Percentiles rank a stretch among this genome's conserved stretches.
Evolutionary conservation across 208 protist species (phyloP).

Genomic region (Wallacemonas collosoma): DNA sequence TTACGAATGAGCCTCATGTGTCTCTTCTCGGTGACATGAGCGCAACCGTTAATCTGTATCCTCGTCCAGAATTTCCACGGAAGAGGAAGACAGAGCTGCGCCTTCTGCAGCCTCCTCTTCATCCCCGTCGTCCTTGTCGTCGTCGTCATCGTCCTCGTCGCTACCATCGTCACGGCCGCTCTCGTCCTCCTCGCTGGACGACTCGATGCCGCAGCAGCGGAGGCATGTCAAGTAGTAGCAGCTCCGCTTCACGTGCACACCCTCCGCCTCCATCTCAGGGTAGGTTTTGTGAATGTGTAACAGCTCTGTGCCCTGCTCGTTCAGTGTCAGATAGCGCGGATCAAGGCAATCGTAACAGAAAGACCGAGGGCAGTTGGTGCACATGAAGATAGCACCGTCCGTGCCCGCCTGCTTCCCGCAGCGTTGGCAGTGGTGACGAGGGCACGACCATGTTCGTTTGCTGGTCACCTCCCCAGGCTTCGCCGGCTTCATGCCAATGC

Average conservation of each 20-base stretch:
- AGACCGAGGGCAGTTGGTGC: slow-evolving; percentile 64
- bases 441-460: slow-evolving; percentile 70
- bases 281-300: slow-evolving; percentile 71
- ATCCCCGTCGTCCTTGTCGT: slow-evolving; percentile 16
- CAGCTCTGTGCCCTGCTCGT: slow-evolving; percentile 50
- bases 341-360: slow-evolving; percentile 91
- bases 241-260: slow-evolving; percentile 51
- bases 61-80: neutral
- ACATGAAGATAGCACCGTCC: slow-evolving; percentile 88
- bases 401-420: slow-evolving; percentile 64
- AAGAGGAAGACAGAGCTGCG: neutral
- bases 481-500: slow-evolving; percentile 49
- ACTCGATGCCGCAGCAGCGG: slow-evolving; percentile 67
- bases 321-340: slow-evolving; percentile 73
- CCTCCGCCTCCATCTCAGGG: slow-evolving; percentile 71
- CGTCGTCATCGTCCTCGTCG: slow-evolving; percentile 25
- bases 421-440: slow-evolving; percentile 59
- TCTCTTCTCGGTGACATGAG: too few relatives aligned
- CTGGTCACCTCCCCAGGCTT: slow-evolving; percentile 27
- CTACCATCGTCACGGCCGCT: slow-evolving; percentile 14
- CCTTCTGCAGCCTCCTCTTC: slow-evolving; percentile 1
- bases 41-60: neutral
- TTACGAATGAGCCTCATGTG: too few relatives aligned
- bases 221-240: slow-evolving; percentile 87
- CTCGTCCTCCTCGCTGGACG: slow-evolving; percentile 29